Percentiles rank a stretch among this genome's conserved stretches.
Conservation (phyloP, 2,329 filamentous ascomycete species). For the Orbilia oligospora region DNA sequence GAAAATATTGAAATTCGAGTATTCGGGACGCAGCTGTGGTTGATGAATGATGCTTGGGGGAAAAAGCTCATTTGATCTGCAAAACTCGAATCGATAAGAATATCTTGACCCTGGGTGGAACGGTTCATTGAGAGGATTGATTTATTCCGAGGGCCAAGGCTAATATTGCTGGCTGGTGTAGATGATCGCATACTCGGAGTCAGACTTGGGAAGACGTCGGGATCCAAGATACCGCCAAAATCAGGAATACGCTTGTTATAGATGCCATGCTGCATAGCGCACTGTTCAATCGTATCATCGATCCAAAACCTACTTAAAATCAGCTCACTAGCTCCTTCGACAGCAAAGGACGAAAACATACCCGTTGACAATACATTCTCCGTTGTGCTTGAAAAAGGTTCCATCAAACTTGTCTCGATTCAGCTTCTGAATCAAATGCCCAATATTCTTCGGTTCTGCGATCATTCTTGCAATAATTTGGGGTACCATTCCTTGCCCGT, state of each 20-base stretch:
- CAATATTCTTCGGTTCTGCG: conserved; percentile 12
- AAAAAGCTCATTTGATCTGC: conserved; percentile 40
- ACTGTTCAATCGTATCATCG: conserved; percentile 36
- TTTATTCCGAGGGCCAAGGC: not conserved
- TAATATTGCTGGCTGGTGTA: not conserved
- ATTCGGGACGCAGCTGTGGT: conserved; percentile 53
- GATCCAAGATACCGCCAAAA: conserved; percentile 18
- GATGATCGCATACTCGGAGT: too few species aligned
- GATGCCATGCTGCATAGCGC: conserved; percentile 30
- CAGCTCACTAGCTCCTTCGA: not conserved
- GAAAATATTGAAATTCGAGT: conserved; percentile 33
- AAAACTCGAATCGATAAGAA: not conserved
- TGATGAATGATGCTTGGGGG: conserved; percentile 37
- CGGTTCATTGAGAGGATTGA: not conserved
- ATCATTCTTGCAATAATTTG: conserved; percentile 29
- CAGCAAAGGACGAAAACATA: not conserved
- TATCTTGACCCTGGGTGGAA: not conserved
- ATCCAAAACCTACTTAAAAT: conserved; percentile 36
- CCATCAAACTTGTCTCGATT: not conserved
- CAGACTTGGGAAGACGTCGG: conserved; percentile 19
- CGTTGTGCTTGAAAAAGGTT: conserved; percentile 21
- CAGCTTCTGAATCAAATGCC: conserved; percentile 32
- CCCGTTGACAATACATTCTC: conserved; percentile 27
- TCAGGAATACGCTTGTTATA: conserved; percentile 12
- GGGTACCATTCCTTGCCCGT: conserved; percentile 32